These are phyloP conservation scores for Claviceps purpurea DNA, from an alignment of 2,329 filamentous ascomycete species.

Conservation along the genomic window DNA sequence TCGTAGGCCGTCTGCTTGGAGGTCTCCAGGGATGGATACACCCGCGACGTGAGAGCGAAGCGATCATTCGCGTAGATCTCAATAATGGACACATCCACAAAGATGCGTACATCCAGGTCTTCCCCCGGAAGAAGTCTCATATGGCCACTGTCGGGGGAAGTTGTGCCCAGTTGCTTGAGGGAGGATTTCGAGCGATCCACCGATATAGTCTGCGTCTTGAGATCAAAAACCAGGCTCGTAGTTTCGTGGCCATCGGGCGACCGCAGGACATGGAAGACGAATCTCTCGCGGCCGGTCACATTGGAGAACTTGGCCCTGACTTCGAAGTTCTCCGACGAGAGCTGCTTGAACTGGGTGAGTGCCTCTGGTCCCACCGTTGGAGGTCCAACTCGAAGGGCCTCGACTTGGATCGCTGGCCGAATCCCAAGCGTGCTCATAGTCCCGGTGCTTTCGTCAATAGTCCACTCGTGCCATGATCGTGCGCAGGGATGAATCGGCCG, in stretches of 20 bases:
- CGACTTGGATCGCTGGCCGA: constrained; percentile 7
- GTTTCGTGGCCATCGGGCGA: constrained; percentile 6
- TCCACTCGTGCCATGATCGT: constrained; percentile 5
- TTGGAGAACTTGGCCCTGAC: constrained; percentile 2
- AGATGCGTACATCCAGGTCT: constrained; percentile 9
- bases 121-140: constrained; percentile 7
- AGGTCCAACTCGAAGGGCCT: constrained; percentile 1
- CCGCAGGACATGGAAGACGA: constrained; percentile 4
- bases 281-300: constrained; percentile 3
- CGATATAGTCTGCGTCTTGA: constrained; percentile 7
- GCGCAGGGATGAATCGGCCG: background rate
- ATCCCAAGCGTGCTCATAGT: constrained; percentile 8
- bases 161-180: constrained; percentile 4
- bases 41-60: constrained; percentile 11
- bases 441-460: constrained; percentile 4
- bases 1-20: background rate
- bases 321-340: constrained; percentile 5
- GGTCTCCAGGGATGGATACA: constrained; percentile 9
- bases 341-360: background rate
- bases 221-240: constrained; percentile 9
- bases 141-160: background rate
- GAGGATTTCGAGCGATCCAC: constrained; percentile 10
- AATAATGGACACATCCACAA: constrained; percentile 12
- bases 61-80: constrained; percentile 12
- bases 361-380: background rate